A percentile compares a stretch with the other conserved stretches of the same genome.
Evolutionary conservation across 495 filamentous ascomycete genomes (phyloP).

Genomic region (Cetradonia linearis): DNA sequence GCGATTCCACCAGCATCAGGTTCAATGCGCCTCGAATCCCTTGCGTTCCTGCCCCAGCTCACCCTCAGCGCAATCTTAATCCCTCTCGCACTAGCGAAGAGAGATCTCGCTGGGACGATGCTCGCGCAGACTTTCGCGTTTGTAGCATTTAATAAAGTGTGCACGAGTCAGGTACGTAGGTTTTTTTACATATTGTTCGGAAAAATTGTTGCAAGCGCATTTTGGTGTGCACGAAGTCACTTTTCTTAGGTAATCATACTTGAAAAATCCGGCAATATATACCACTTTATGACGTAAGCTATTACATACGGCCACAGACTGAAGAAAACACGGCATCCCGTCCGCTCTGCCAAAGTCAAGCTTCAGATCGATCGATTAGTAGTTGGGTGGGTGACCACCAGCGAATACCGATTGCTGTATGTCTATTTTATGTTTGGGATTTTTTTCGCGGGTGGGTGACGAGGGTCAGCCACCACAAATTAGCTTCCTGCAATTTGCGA

Average conservation of each 20-base stretch:
- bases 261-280: background rate
- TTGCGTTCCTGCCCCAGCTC: conserved; percentile 85
- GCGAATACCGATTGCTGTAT: conserved; percentile 26
- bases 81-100: conserved; percentile 72
- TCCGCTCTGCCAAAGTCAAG: conserved; percentile 26
- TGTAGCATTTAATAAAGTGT: conserved; percentile 96
- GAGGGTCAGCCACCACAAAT: background rate
- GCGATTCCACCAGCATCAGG: conserved; percentile 29
- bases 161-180: conserved; percentile 78
- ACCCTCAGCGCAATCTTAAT: conserved; percentile 64
- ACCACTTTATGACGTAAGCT: background rate
- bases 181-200: background rate
- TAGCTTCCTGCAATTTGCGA: background rate
- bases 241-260: too few species aligned
- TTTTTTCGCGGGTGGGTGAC: conserved; percentile 1
- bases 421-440: conserved; percentile 25
- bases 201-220: background rate
- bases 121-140: conserved; percentile 98
- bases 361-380: conserved; percentile 11
- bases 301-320: conserved; percentile 21
- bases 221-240: background rate
- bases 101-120: conserved; percentile 73
- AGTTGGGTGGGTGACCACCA: conserved; percentile 28
- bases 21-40: conserved; percentile 51
- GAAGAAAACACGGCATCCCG: conserved; percentile 21